These are phyloP conservation scores for Cordyceps cicadae DNA, from an alignment of 2,329 filamentous ascomycete genomes.

Conservation along the genomic window DNA sequence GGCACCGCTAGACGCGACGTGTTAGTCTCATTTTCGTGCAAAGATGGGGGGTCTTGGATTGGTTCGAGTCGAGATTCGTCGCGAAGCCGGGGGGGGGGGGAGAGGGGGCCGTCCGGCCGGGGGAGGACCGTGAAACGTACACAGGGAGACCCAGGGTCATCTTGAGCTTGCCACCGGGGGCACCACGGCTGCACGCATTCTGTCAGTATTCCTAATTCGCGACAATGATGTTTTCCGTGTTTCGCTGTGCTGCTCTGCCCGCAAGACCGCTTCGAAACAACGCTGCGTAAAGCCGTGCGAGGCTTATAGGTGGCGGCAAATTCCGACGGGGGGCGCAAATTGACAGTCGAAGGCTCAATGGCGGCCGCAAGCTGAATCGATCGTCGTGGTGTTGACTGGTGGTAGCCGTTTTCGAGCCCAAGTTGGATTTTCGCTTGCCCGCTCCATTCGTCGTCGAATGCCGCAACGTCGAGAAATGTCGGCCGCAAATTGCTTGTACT, in stretches of 20 bases:
- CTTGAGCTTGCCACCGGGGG: constrained; percentile 99
- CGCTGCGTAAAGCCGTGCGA: not conserved
- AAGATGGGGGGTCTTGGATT: not conserved
- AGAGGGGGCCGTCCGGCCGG: no score
- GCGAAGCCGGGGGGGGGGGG: no score
- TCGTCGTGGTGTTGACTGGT: not conserved
- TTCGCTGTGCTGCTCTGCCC: constrained; percentile 7
- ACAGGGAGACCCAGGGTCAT: constrained; percentile 99
- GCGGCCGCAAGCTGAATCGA: not conserved
- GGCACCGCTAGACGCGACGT: constrained; percentile 61
- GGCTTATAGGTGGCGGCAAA: not conserved
- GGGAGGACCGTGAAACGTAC: constrained; percentile 54
- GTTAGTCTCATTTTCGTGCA: constrained; percentile 12
- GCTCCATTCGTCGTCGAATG: not conserved
- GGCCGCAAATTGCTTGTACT: not conserved
- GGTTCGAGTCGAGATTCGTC: not conserved
- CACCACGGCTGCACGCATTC: constrained; percentile 57
- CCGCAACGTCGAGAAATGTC: not conserved
- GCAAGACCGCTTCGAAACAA: not conserved
- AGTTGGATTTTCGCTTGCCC: not conserved
- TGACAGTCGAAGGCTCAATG: not conserved
- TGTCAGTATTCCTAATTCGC: constrained; percentile 24
- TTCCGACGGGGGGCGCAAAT: not conserved
- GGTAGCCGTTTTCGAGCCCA: not conserved
- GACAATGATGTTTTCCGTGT: not conserved